Percentiles rank a stretch among this genome's conserved stretches.
These are phyloP conservation scores for Elsinoe batatas DNA, from an alignment of 2,329 filamentous ascomycete species.

Conservation along the genomic window DNA sequence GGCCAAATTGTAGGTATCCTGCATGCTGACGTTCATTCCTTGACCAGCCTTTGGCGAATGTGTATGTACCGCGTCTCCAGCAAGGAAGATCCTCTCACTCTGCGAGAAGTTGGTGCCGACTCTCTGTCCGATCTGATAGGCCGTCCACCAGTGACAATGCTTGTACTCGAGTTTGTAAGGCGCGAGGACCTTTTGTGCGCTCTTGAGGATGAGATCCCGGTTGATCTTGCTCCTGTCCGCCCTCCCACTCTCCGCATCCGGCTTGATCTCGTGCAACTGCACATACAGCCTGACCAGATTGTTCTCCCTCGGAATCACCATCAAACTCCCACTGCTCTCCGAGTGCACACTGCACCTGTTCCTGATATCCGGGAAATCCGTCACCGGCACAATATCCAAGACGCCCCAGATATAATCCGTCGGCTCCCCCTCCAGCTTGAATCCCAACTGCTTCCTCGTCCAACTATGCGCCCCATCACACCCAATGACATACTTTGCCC, in stretches of 20 bases:
- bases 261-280: conserved; percentile 32
- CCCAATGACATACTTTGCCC: conserved; percentile 18
- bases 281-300: conserved; percentile 28
- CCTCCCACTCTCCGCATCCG: conserved; percentile 32
- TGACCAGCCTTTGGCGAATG: conserved; percentile 56
- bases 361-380: conserved; percentile 46
- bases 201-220: conserved; percentile 51
- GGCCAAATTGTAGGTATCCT: conserved; percentile 51
- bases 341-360: conserved; percentile 44
- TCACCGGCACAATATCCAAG: conserved; percentile 22
- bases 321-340: conserved; percentile 59
- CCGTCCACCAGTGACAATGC: conserved; percentile 59
- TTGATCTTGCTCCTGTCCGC: conserved; percentile 54
- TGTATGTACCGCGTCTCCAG: conserved; percentile 52
- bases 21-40: conserved; percentile 65
- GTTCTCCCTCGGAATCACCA: conserved; percentile 56
- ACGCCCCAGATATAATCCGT: conserved; percentile 25
- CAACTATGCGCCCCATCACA: conserved; percentile 19
- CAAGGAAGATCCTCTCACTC: conserved; percentile 54
- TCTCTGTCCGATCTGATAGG: conserved; percentile 44
- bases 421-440: conserved; percentile 21
- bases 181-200: conserved; percentile 53
- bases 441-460: conserved; percentile 18
- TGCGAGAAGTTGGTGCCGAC: conserved; percentile 49
- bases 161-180: conserved; percentile 58